phyloP scores from a whole-genome alignment of 2,329 filamentous ascomycete genomes.

The Cryphonectria parasitica region DNA sequence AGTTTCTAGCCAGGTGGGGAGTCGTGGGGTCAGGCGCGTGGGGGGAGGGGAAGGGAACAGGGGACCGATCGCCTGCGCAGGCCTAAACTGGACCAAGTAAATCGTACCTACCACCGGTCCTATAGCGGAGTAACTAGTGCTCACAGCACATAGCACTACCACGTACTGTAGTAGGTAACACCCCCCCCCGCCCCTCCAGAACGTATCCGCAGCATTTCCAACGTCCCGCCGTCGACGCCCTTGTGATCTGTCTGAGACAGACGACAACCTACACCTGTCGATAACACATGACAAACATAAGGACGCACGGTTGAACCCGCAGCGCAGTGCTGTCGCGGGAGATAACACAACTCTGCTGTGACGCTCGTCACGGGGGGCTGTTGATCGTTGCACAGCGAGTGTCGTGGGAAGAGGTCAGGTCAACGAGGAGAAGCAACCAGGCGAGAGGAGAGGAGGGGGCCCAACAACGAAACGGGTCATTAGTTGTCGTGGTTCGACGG shows the following conservation, averaged over 20 bases:
- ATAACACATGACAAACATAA: constrained; percentile 17
- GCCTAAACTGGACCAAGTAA: not conserved
- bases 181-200: not conserved
- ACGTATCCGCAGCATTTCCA: constrained; percentile 8
- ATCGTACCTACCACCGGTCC: not conserved
- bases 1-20: not conserved
- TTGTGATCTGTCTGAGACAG: constrained; percentile 13
- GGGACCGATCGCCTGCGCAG: not conserved
- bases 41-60: not conserved
- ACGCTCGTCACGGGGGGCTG: not conserved
- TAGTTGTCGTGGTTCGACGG: not conserved
- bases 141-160: not conserved
- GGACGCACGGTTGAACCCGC: not conserved
- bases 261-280: constrained; percentile 15
- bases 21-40: not conserved
- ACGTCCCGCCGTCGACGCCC: not conserved
- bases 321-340: not conserved
- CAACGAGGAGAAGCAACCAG: not conserved
- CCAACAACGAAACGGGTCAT: not conserved
- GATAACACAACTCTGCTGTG: not conserved
- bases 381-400: not conserved
- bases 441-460: not conserved
- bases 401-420: not conserved
- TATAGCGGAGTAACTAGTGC: not conserved
- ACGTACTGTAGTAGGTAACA: not conserved